Base-by-base conservation (phyloP, 2,329 filamentous ascomycete species). In the Cytospora mali region DNA sequence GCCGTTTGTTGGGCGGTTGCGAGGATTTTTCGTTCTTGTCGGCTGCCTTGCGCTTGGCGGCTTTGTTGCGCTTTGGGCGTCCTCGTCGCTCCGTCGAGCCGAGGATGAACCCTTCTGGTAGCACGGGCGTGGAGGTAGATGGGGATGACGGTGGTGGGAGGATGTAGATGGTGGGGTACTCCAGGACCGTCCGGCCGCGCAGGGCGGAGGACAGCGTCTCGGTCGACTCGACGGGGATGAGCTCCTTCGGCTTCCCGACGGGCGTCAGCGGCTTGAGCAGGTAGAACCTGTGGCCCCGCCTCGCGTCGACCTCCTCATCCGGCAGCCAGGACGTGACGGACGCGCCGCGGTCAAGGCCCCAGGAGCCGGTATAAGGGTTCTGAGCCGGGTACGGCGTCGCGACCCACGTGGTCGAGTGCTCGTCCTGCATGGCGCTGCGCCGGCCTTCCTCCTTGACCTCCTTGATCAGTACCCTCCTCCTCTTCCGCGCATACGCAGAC, bases 141-240 rank as follows among this genome's bases (percentile, higher is more conserved):
- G 46, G 28, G 3, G 33, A 29, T 3, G 51, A 23, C 11, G 25
- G 16, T 21, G 68, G 65, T 0, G 79, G 74, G 9, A 90, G 76
- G 6, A 84, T 81, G 70, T 89, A 87, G 14, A 93, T 80, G 0
- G 89, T 92, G 1, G 90, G 90, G 65, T 88, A 93, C 69, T 93
- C 90, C 7, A 92, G 75, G 0, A 93, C 80, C 0, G 80, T 82
- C 33, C 81, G 82, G 10, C 81, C 80, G n/a, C 73, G 73, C 0
- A 93, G 79, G 7, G 78, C 77, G 1, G 80, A 75, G 1, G 77
- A 76, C 4, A 93, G 75, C 1, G 79, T 81, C 10, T 77, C 75
- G 0, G 71, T 69, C 0, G 81, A 68, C 0, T 76, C 67, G 2
- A 92, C 68, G 0, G 87, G 87, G 27, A 86, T 84, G 2, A 93